Percentiles rank a stretch among this genome's conserved stretches.
Evolutionary conservation across 2,329 filamentous ascomycete species (phyloP).

Genomic region (Xylariaceae sp.): DNA sequence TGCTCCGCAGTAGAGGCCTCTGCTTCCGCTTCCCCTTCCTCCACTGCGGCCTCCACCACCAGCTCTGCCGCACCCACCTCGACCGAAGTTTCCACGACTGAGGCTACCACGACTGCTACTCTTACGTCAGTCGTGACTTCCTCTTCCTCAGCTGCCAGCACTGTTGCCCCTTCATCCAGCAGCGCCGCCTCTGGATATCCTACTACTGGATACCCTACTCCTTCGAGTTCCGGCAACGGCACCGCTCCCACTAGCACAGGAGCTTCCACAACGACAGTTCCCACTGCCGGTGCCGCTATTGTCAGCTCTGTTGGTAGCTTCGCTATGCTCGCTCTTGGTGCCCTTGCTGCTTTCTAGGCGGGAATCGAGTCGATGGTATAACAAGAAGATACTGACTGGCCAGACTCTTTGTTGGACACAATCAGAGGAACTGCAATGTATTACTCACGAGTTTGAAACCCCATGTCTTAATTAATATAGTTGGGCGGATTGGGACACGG

Average conservation of each 20-base stretch:
- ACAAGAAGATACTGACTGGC: neutral
- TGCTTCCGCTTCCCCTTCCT: neutral
- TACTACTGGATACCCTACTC: neutral
- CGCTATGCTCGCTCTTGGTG: constrained; percentile 17
- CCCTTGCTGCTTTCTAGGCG: constrained; percentile 11
- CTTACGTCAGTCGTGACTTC: neutral
- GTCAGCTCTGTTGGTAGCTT: constrained; percentile 13
- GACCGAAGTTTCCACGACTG: neutral
- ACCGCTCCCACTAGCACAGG: constrained; percentile 15
- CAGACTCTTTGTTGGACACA: too few relatives aligned
- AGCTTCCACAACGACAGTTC: constrained; percentile 4
- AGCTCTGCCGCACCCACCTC: constrained; percentile 16
- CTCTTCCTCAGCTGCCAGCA: neutral
- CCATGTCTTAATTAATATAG: constrained; percentile 7
- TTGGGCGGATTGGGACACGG: neutral
- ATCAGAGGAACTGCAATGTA: neutral
- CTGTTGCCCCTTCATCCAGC: neutral
- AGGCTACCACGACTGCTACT: neutral
- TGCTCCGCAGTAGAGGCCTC: constrained; percentile 10
- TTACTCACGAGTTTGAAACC: neutral
- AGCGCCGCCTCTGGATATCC: neutral
- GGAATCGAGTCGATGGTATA: neutral
- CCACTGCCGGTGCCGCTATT: constrained; percentile 14
- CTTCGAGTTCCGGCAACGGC: constrained; percentile 2
- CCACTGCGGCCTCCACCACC: constrained; percentile 6